phyloP scores from a whole-genome alignment of 1,139 yeast genomes.

The Yamadazyma dushanensis region DNA sequence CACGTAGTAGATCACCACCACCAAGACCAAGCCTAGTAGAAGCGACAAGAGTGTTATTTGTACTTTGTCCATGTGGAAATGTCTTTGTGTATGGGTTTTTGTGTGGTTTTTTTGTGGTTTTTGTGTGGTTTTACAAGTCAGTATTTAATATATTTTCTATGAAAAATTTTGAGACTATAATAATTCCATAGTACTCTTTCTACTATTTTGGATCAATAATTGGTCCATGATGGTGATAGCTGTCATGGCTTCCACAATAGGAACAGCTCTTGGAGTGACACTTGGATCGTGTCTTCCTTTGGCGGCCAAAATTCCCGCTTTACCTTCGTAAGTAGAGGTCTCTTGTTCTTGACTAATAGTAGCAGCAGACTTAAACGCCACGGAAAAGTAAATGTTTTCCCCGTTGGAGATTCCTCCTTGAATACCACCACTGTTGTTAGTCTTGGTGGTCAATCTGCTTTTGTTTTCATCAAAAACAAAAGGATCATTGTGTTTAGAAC shows the following conservation, averaged over 20 bases:
- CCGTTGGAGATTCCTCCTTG: slow-evolving; percentile 99
- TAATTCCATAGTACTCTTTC: slow-evolving; percentile 48
- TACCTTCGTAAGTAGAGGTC: slow-evolving; percentile 87
- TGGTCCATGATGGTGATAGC: slow-evolving; percentile 90
- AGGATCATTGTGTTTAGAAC: slow-evolving; percentile 91
- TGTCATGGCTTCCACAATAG: slow-evolving; percentile 97
- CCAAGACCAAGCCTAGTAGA: slow-evolving; percentile 24
- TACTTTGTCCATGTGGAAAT: slow-evolving; percentile 32
- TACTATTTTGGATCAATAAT: slow-evolving; percentile 78
- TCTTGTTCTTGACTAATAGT: slow-evolving; percentile 91
- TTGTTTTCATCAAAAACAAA: slow-evolving; percentile 59
- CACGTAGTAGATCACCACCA: slow-evolving; percentile 23
- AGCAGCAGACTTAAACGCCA: slow-evolving; percentile 97
- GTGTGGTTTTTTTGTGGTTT: too few relatives aligned
- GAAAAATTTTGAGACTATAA: neutral
- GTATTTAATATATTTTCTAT: neutral
- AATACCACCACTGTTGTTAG: slow-evolving; percentile 94
- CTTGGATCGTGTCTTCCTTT: slow-evolving; percentile 98
- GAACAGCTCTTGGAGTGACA: slow-evolving; percentile 97
- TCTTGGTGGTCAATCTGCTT: slow-evolving; percentile 71
- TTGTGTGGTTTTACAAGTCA: neutral
- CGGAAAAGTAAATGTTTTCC: slow-evolving; percentile 88
- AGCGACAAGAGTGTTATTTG: slow-evolving; percentile 23
- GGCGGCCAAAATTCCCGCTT: slow-evolving; percentile 84
- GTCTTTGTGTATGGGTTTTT: too few relatives aligned